phyloP scores from a whole-genome alignment of 805 yeast species.

The Candida methanosorbosa region DNA sequence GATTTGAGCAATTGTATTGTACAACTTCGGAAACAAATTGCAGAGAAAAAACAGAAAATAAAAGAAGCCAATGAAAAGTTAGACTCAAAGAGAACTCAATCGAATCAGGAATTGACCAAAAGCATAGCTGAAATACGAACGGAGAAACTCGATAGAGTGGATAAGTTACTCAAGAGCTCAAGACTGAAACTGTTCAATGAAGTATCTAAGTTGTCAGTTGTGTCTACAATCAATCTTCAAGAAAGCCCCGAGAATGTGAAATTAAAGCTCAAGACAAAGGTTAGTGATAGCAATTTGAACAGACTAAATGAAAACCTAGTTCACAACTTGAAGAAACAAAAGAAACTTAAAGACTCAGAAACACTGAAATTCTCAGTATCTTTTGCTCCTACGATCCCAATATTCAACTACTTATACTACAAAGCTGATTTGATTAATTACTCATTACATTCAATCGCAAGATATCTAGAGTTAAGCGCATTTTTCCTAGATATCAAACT shows the following conservation, averaged over 20 bases:
- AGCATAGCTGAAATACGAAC: neutral
- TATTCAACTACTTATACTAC: constrained; percentile 11
- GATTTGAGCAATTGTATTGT: constrained; percentile 3
- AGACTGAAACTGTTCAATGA: neutral
- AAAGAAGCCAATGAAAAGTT: constrained; percentile 1
- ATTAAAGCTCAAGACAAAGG: neutral
- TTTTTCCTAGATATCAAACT: constrained; percentile 9
- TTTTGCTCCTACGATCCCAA: constrained; percentile 19
- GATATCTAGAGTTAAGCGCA: constrained; percentile 9
- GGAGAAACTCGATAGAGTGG: constrained; percentile 1
- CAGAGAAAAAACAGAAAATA: constrained; percentile 2
- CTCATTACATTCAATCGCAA: constrained; percentile 12
- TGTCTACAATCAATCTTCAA: neutral
- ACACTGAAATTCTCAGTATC: constrained; percentile 8
- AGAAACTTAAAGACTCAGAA: neutral
- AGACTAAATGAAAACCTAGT: constrained; percentile 7
- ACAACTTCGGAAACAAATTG: constrained; percentile 1
- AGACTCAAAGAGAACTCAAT: neutral
- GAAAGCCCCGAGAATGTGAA: neutral
- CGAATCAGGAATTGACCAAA: neutral
- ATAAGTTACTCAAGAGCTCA: neutral
- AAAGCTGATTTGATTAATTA: constrained; percentile 12
- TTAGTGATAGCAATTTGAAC: constrained; percentile 5
- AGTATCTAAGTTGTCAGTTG: neutral
- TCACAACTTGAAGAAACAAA: constrained; percentile 3